These are phyloP conservation scores for Tylopilus sp. DNA, from an alignment of 1,284 basidiomycete species.

Conservation along the genomic window DNA sequence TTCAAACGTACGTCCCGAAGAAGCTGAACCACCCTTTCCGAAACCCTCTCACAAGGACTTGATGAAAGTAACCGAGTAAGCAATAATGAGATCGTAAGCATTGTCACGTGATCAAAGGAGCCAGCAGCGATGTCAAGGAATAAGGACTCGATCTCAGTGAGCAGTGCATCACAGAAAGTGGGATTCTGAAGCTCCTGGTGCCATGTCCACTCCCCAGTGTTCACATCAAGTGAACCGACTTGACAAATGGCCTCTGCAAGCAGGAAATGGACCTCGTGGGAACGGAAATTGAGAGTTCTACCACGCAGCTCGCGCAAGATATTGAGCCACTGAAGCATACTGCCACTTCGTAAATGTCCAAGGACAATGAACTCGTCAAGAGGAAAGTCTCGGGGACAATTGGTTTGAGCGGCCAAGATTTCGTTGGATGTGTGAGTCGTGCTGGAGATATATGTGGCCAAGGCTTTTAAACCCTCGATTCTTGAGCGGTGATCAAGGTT, in stretches of 20 bases:
- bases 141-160: constrained; percentile 44
- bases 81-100: constrained; percentile 47
- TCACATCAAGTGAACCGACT: constrained; percentile 42
- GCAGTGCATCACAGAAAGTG: constrained; percentile 44
- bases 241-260: constrained; percentile 54
- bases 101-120: constrained; percentile 50
- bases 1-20: constrained; percentile 43
- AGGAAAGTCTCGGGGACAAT: constrained; percentile 46
- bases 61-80: constrained; percentile 47
- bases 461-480: too few species aligned
- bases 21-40: constrained; percentile 28
- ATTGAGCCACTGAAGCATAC: constrained; percentile 60
- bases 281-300: constrained; percentile 47
- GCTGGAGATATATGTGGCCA: neutral
- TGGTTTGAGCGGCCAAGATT: constrained; percentile 50
- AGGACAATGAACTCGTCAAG: constrained; percentile 57
- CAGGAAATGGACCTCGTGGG: constrained; percentile 50
- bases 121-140: constrained; percentile 44
- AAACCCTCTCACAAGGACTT: constrained; percentile 14
- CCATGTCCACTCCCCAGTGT: constrained; percentile 34
- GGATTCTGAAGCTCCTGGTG: constrained; percentile 43
- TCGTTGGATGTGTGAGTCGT: constrained; percentile 50
- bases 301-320: constrained; percentile 54
- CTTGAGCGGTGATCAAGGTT: too few species aligned
- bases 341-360: constrained; percentile 53